These are phyloP conservation scores for Solanum bulbocastanum DNA, from an alignment of 257 asterid species.

Conservation along the genomic window DNA sequence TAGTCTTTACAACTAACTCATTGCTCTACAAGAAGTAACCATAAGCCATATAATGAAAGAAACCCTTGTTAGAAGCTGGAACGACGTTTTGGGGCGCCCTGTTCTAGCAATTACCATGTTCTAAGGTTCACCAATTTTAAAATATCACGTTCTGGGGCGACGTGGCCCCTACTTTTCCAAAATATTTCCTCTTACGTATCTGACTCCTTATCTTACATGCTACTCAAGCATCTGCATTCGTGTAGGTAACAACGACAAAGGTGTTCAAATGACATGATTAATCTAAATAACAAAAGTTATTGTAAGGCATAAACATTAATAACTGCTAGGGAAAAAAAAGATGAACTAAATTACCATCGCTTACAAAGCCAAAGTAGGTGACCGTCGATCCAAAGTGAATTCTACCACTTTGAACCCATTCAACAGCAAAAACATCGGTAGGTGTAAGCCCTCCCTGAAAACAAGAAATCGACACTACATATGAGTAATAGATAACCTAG, in stretches of 20 bases:
- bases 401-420: conserved; percentile 88
- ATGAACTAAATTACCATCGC: conserved; percentile 51
- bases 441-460: conserved; percentile 95
- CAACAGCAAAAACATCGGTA: conserved; percentile 93
- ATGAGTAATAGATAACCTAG: neutral
- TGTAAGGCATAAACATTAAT: neutral
- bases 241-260: neutral
- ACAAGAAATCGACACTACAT: conserved; percentile 6
- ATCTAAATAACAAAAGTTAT: neutral
- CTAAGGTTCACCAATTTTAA: neutral
- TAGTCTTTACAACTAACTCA: neutral
- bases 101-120: neutral
- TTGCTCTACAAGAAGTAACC: neutral
- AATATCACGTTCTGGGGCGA: neutral
- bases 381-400: conserved; percentile 94
- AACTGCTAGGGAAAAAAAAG: neutral
- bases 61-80: neutral
- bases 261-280: neutral
- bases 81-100: neutral
- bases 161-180: neutral
- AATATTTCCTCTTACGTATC: neutral
- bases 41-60: neutral
- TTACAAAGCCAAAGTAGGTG: conserved; percentile 85
- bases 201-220: neutral
- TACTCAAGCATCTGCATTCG: neutral